A percentile compares a stretch with the other conserved stretches of the same genome.
These are phyloP conservation scores for Boletus coccyginus DNA, from an alignment of 768 basidiomycete genomes.

Conservation along the genomic window DNA sequence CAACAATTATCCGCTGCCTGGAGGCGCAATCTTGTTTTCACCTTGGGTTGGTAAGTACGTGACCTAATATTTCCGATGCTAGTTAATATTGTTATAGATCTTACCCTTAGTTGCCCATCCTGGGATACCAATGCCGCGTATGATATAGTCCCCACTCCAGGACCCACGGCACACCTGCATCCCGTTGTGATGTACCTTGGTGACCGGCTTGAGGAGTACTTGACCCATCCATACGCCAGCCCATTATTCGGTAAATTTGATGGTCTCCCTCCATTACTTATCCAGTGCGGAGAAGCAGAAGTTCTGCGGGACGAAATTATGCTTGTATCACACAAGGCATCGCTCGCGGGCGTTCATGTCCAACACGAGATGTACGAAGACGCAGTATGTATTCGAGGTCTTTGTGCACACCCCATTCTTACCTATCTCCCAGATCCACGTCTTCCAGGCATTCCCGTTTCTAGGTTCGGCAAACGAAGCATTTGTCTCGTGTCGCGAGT, in stretches of 20 bases:
- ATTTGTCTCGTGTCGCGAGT: constrained; percentile 67
- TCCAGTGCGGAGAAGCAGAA: constrained; percentile 92
- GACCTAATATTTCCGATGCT: constrained; percentile 2
- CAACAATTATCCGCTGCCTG: constrained; percentile 78
- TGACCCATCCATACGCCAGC: constrained; percentile 96
- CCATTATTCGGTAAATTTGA: constrained; percentile 89
- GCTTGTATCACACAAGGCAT: constrained; percentile 90
- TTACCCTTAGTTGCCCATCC: constrained; percentile 98
- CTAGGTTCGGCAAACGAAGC: constrained; percentile 62
- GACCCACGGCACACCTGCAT: constrained; percentile 79
- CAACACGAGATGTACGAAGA: constrained; percentile 90
- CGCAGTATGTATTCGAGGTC: constrained; percentile 52
- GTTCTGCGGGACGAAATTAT: constrained; percentile 93
- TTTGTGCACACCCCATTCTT: neutral
- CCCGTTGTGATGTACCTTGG: constrained; percentile 95
- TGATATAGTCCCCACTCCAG: constrained; percentile 77
- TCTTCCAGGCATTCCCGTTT: constrained; percentile 89
- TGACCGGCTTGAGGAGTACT: constrained; percentile 69
- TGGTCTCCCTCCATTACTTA: constrained; percentile 84
- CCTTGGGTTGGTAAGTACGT: constrained; percentile 87
- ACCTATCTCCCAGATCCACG: constrained; percentile 60
- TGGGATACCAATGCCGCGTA: constrained; percentile 93
- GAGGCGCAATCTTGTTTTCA: constrained; percentile 84
- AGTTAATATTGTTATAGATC: constrained; percentile 44
- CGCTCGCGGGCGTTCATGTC: constrained; percentile 79